A percentile compares a stretch with the other conserved stretches of the same genome.
Evolutionary conservation across 208 protist genomes (phyloP).

Genomic region (Zelonia costaricensis): DNA sequence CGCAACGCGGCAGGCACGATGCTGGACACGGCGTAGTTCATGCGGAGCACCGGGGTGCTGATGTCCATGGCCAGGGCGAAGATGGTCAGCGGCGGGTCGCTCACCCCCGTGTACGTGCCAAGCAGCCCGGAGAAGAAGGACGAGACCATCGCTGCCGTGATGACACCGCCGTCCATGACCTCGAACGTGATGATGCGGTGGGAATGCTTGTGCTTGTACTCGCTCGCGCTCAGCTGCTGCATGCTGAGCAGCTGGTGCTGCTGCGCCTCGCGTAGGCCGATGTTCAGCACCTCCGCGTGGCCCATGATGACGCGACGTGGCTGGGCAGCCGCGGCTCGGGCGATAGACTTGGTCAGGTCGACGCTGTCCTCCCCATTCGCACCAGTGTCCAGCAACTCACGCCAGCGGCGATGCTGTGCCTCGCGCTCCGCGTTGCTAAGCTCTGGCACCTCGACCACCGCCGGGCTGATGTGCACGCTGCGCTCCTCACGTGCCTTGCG

Average conservation of each 20-base stretch:
- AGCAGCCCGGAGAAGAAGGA: constrained; percentile 37
- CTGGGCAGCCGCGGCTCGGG: constrained; percentile 8
- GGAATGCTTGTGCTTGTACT: constrained; percentile 4
- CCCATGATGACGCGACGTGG: constrained; percentile 10
- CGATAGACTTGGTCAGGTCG: constrained; percentile 24
- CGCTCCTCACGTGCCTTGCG: background rate
- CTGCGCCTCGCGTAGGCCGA: constrained; percentile 22
- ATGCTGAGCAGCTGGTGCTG: constrained; percentile 24
- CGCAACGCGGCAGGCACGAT: constrained; percentile 24
- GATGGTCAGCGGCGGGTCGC: constrained; percentile 29
- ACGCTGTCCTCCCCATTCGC: background rate
- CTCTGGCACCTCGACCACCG: background rate
- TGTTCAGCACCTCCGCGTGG: constrained; percentile 16
- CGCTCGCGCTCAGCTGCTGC: constrained; percentile 8
- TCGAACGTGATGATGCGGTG: constrained; percentile 22
- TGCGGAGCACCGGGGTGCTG: constrained; percentile 27
- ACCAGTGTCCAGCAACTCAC: background rate
- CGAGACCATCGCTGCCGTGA: constrained; percentile 26
- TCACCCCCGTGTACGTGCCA: constrained; percentile 32
- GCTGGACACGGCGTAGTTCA: constrained; percentile 37
- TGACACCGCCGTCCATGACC: constrained; percentile 30
- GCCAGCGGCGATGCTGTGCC: constrained; percentile 9
- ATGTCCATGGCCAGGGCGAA: constrained; percentile 37
- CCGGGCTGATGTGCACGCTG: constrained; percentile 8
- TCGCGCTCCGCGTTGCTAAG: background rate